Evolutionary conservation across 768 basidiomycete species (phyloP).

Genomic region (Lactarius trivialis): DNA sequence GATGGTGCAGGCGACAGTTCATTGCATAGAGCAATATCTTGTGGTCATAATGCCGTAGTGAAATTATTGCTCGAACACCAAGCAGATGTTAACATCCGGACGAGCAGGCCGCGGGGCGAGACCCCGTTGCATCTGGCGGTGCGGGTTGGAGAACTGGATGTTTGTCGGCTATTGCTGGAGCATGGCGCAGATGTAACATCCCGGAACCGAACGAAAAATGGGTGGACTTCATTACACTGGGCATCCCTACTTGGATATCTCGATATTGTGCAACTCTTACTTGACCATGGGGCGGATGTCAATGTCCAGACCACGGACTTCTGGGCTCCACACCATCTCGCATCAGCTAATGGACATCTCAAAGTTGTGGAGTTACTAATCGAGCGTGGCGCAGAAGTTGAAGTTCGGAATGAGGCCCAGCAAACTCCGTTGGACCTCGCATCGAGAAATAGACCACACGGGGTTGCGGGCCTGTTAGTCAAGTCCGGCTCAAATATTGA

Average conservation of each 20-base stretch:
- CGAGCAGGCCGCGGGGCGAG: too few relatives aligned
- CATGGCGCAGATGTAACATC: neutral
- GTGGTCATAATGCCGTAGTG: neutral
- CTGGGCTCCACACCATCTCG: neutral
- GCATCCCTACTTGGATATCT: neutral
- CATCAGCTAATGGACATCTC: neutral
- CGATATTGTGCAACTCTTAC: neutral
- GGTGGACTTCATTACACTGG: neutral
- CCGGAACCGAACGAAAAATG: accelerated
- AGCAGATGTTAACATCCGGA: neutral
- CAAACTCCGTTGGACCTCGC: neutral
- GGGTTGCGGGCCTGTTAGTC: neutral
- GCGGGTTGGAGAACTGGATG: neutral
- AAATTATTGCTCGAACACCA: neutral
- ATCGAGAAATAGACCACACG: neutral
- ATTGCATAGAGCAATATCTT: neutral
- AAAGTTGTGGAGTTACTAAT: neutral
- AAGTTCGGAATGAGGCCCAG: neutral
- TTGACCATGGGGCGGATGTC: neutral
- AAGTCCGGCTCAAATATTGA: neutral
- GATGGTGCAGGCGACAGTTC: neutral
- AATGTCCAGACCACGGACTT: neutral
- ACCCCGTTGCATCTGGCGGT: neutral
- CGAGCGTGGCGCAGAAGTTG: neutral
- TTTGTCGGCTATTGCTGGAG: neutral